These are phyloP conservation scores for Infundibulicybe gibba DNA, from an alignment of 768 basidiomycete species.

Conservation along the genomic window DNA sequence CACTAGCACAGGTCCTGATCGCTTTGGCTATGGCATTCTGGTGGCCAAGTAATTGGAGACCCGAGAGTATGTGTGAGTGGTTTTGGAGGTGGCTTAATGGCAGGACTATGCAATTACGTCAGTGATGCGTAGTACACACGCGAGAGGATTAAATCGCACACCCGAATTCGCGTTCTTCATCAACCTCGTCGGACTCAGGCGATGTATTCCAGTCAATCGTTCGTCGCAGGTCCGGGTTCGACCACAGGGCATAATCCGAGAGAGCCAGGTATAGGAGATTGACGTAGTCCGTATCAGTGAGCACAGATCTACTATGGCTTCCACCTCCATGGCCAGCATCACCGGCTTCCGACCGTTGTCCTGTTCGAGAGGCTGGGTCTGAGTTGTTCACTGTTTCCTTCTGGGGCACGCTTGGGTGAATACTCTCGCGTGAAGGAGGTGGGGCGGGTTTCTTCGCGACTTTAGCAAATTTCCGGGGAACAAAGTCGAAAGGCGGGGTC, in stretches of 20 bases:
- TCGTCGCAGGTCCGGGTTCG: slow-evolving; percentile 49
- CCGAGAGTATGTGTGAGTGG: slow-evolving; percentile 31
- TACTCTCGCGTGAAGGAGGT: background rate
- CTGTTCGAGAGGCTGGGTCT: background rate
- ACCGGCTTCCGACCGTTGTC: slow-evolving; percentile 10
- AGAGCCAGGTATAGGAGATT: slow-evolving; percentile 54
- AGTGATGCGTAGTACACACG: background rate
- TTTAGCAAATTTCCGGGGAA: slow-evolving; percentile 6
- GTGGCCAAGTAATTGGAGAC: slow-evolving; percentile 19
- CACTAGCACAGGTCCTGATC: slow-evolving; percentile 44
- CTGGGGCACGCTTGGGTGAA: background rate
- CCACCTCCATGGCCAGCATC: slow-evolving; percentile 1
- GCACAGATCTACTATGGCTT: slow-evolving; percentile 2
- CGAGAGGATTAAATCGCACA: background rate
- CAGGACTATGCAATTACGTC: slow-evolving; percentile 40
- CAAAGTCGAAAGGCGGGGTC: background rate
- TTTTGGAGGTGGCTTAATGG: slow-evolving; percentile 52
- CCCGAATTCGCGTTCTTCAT: slow-evolving; percentile 4
- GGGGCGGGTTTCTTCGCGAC: slow-evolving; percentile 1
- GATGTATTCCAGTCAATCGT: slow-evolving; percentile 36
- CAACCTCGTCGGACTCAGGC: slow-evolving; percentile 8
- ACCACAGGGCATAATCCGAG: slow-evolving; percentile 72
- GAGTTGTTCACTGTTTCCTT: background rate
- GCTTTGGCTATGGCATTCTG: slow-evolving; percentile 57
- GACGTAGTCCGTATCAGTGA: slow-evolving; percentile 41